These are phyloP conservation scores for Naegleria lovaniensis DNA, from an alignment of 208 protist genomes.

Conservation along the genomic window DNA sequence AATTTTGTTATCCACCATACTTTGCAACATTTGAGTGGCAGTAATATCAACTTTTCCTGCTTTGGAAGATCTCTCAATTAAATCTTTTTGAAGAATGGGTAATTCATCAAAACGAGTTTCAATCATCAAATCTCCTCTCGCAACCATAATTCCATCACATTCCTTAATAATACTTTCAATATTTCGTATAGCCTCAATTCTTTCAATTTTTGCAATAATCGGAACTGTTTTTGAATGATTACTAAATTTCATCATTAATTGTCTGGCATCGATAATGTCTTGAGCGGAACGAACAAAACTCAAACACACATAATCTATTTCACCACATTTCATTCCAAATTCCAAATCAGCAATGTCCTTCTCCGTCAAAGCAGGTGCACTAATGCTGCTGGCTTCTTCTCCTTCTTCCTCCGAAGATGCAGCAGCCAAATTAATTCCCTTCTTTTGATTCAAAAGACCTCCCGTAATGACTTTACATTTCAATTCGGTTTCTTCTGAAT, in stretches of 20 bases:
- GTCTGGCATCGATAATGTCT: conserved; percentile 84
- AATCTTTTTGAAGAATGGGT: conserved; percentile 94
- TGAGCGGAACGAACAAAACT: conserved; percentile 92
- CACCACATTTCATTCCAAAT: conserved; percentile 83
- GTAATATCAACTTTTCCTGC: conserved; percentile 96
- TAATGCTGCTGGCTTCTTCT: not conserved
- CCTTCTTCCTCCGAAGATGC: no score
- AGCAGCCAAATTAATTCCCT: conserved; percentile 19
- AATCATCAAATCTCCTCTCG: conserved; percentile 93
- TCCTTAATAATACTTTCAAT: conserved; percentile 94
- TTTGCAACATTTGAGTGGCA: conserved; percentile 98
- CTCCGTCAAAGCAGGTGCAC: conserved; percentile 64
- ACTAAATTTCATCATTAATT: conserved; percentile 36
- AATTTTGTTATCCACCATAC: conserved; percentile 85
- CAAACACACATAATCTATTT: conserved; percentile 95
- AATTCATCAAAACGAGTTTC: conserved; percentile 96
- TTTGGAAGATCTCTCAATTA: conserved; percentile 94
- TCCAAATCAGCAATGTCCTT: conserved; percentile 84
- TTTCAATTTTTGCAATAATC: conserved; percentile 99
- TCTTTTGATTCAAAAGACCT: conserved; percentile 25
- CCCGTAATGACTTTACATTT: conserved; percentile 11
- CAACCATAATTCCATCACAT: conserved; percentile 98
- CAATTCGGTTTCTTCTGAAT: not conserved
- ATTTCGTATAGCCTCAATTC: conserved; percentile 91
- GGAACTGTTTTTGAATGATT: conserved; percentile 54